Evolutionary conservation across 768 basidiomycete genomes (phyloP).

Genomic region (Termitomyces eurrhizus): DNA sequence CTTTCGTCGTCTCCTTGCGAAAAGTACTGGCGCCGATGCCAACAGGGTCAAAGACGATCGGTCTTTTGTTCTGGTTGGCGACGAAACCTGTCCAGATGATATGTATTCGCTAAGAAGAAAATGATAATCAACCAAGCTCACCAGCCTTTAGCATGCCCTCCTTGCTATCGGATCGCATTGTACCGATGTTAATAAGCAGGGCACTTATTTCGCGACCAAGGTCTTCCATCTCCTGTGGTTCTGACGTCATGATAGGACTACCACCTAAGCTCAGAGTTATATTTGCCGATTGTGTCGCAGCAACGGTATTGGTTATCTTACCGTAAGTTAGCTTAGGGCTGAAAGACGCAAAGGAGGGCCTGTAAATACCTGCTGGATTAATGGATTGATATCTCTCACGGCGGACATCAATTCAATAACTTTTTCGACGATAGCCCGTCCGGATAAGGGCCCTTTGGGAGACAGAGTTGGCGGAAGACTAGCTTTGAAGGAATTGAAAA

Average conservation of each 20-base stretch:
- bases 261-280: slow-evolving; percentile 83
- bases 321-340: background rate
- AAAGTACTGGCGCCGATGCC: slow-evolving; percentile 81
- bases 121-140: slow-evolving; percentile 10
- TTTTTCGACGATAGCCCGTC: slow-evolving; percentile 33
- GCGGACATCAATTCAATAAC: slow-evolving; percentile 47
- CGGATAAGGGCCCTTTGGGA: slow-evolving; percentile 1
- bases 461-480: slow-evolving; percentile 6
- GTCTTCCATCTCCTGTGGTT: slow-evolving; percentile 78
- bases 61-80: slow-evolving; percentile 68
- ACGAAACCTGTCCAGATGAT: slow-evolving; percentile 31
- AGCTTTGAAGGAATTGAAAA: slow-evolving; percentile 42
- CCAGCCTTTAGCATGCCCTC: slow-evolving; percentile 79
- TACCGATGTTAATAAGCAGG: slow-evolving; percentile 86
- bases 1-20: slow-evolving; percentile 57
- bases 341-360: background rate
- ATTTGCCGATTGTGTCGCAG: slow-evolving; percentile 87
- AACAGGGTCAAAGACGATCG: slow-evolving; percentile 89
- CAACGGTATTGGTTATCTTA: slow-evolving; percentile 88
- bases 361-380: slow-evolving; percentile 71
- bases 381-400: slow-evolving; percentile 53
- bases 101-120: background rate
- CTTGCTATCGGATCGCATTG: slow-evolving; percentile 51
- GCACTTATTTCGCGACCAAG: slow-evolving; percentile 61
- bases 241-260: slow-evolving; percentile 93